Evolutionary conservation across 225 moss, liverwort and hornwort genomes (phyloP).

Genomic region (Antitrichia curtipendula): DNA sequence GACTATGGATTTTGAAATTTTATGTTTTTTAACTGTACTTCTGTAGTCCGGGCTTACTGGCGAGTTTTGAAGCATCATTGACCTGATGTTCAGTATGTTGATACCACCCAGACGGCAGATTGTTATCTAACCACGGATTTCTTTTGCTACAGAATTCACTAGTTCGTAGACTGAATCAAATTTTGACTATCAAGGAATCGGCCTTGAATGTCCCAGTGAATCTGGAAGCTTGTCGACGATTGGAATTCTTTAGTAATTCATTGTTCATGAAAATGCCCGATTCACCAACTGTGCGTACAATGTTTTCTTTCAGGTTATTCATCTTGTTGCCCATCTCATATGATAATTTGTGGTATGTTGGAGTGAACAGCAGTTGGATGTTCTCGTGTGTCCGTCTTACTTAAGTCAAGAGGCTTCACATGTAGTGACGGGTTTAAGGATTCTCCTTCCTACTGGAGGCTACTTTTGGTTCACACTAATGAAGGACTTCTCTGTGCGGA

Average conservation of each 20-base stretch:
- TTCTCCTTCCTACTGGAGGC: neutral
- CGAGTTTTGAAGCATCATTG: neutral
- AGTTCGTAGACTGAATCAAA: slow-evolving; percentile 22
- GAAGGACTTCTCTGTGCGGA: neutral
- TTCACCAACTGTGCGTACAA: slow-evolving; percentile 33
- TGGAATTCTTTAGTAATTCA: slow-evolving; percentile 56
- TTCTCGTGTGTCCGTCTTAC: neutral
- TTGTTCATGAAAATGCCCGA: slow-evolving; percentile 56
- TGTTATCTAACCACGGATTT: neutral
- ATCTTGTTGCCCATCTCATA: neutral
- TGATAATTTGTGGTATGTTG: neutral
- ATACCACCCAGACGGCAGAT: neutral
- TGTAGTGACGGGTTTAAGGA: neutral
- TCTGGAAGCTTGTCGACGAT: slow-evolving; percentile 47
- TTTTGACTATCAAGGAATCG: slow-evolving; percentile 50
- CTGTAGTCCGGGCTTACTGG: neutral
- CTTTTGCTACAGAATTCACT: slow-evolving; percentile 13
- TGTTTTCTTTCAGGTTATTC: slow-evolving; percentile 55
- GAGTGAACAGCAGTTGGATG: neutral
- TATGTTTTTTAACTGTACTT: neutral
- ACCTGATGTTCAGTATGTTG: neutral
- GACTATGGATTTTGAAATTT: neutral
- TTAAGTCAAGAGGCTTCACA: neutral
- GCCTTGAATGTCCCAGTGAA: slow-evolving; percentile 41
- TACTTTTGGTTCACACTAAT: neutral